Evolutionary conservation across 345 rosid genomes (phyloP).

Genomic region (Gossypium australe): DNA sequence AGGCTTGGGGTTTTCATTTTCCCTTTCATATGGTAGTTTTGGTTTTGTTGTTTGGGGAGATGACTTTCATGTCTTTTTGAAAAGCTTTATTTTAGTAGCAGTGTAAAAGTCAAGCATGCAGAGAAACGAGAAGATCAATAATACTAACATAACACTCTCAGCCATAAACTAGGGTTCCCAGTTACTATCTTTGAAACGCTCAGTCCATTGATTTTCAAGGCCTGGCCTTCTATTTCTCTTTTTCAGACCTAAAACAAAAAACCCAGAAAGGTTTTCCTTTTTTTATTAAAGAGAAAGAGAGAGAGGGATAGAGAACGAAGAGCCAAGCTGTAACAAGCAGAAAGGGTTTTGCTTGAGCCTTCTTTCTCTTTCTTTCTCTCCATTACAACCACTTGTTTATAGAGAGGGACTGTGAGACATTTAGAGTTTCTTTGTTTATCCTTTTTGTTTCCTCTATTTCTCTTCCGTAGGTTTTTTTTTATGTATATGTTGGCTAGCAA

Average conservation of each 20-base stretch:
- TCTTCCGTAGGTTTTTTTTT: conserved; percentile 17
- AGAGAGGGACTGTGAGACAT: conserved; percentile 67
- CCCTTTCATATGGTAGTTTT: not conserved
- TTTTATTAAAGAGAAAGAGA: conserved; percentile 3
- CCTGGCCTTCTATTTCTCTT: conserved; percentile 14
- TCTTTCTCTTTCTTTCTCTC: conserved; percentile 54
- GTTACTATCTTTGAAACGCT: conserved; percentile 4
- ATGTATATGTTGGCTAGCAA: not conserved
- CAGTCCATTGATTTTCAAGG: not conserved
- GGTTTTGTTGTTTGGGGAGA: not conserved
- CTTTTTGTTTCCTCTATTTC: conserved; percentile 65
- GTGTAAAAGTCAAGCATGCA: conserved; percentile 32
- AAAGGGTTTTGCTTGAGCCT: conserved; percentile 29
- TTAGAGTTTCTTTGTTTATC: conserved; percentile 30
- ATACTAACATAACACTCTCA: conserved; percentile 1
- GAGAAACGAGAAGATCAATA: conserved; percentile 10
- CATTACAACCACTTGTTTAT: not conserved
- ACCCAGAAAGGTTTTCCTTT: conserved; percentile 1
- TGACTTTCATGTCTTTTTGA: conserved; percentile 6
- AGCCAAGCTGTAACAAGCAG: conserved; percentile 27
- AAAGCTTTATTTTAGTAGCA: not conserved
- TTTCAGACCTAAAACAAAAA: conserved; percentile 5
- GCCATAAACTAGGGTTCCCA: conserved; percentile 31
- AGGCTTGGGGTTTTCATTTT: conserved; percentile 13
- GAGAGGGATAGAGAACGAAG: conserved; percentile 84